Base-by-base conservation (phyloP, 2,329 filamentous ascomycete species). In the Aureobasidium sp. region DNA sequence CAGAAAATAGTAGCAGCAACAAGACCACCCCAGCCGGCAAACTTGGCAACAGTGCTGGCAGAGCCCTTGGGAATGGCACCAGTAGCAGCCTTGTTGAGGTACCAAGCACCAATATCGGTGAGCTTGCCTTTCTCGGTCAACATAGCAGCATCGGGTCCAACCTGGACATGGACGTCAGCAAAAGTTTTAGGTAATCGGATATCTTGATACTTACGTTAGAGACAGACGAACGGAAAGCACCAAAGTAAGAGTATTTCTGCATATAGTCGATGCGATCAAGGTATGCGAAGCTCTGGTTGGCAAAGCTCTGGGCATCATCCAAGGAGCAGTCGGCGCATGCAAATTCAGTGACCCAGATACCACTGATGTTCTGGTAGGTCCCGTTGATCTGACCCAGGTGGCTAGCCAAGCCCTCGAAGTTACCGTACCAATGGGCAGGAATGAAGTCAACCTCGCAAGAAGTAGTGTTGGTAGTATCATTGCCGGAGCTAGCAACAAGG, bases 271-370 rank as follows among this genome's bases (percentile, higher is more conserved):
- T 26, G 13, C 47, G 41, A 46, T 47, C 32, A 41, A 51, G 46
- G 12, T 59, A 77, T 71, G 93, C 89, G 64, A 93, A 83, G 2
- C 82, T 85, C 68, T 78, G 78, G 68, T 91, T 90, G 76, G 84
- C 92, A 71, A 89, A 91, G 0, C 71, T 67, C 70, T 90, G 82
- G 0, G 86, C 87, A 0, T 79, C 74, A 1, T 71, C 63, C 17
- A 90, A 78, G 29, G 80, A 76, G 68, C 83, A 78, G 65, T 87
- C 73, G 61, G 77, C 72, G 59, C 81, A 80, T 41, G 87, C 89
- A 72, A 87, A 92, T 74, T 94, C 90, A 29, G 90, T 93, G 12
- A 93, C 78, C 90, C 89, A 93, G 64, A 92, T 83, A 3, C 59
- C 32, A 3, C 82, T 79, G 74, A 74, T 70, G 78, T 84, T 74